phyloP scores from a whole-genome alignment of 2,329 filamentous ascomycete genomes.

The Cytospora mali region DNA sequence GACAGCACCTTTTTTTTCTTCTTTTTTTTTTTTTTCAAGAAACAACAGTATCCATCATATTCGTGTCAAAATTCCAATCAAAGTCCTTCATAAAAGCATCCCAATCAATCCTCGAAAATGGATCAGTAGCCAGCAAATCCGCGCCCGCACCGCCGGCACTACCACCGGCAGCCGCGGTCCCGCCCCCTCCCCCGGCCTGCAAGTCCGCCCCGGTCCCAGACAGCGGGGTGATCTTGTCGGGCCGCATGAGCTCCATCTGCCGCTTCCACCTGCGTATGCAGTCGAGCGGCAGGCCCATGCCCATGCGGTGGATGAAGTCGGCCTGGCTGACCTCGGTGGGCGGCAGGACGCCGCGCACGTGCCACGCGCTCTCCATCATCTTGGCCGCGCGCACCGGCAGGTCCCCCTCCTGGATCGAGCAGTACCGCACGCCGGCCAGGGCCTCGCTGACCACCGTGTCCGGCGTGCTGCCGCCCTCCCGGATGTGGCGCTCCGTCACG shows the following conservation, averaged over 20 bases:
- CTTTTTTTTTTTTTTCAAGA: conserved; percentile 1
- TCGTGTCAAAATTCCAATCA: conserved; percentile 45
- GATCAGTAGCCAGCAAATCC: conserved; percentile 34
- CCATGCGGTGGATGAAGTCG: conserved; percentile 48
- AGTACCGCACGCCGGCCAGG: conserved; percentile 43
- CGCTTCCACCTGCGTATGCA: conserved; percentile 52
- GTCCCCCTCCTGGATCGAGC: conserved; percentile 53
- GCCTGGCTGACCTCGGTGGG: conserved; percentile 43
- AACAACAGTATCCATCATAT: conserved; percentile 24
- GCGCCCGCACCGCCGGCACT: conserved; percentile 14
- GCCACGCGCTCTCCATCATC: conserved; percentile 55
- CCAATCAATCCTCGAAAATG: conserved; percentile 52
- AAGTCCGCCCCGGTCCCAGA: neutral
- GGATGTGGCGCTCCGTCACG: conserved; percentile 37
- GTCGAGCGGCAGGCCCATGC: conserved; percentile 53
- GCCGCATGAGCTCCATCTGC: conserved; percentile 44
- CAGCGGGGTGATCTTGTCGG: conserved; percentile 33
- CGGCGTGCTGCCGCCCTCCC: conserved; percentile 21
- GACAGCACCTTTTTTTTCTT: too few relatives aligned
- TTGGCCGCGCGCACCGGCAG: conserved; percentile 48
- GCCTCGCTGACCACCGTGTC: conserved; percentile 31
- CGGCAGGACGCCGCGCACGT: conserved; percentile 42
- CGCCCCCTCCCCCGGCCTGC: conserved; percentile 2
- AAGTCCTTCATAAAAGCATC: conserved; percentile 54
- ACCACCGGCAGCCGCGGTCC: neutral